Evolutionary conservation across 371 early-diverging fungal genomes (phyloP).

Genomic region (Mortierella polycephala): DNA sequence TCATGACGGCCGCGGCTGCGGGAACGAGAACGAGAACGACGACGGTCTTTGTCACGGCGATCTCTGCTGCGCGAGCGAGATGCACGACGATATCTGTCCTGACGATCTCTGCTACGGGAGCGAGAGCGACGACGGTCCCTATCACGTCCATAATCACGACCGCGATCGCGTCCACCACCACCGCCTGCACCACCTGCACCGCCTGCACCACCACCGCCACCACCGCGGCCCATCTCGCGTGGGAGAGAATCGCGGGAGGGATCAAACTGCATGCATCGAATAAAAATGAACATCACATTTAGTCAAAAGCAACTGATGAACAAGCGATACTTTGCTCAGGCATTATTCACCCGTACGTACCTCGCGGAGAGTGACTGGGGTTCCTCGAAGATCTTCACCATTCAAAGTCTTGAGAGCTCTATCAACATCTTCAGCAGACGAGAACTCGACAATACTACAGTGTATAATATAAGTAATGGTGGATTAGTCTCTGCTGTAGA

Average conservation of each 20-base stretch:
- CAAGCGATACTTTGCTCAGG: not conserved
- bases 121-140: slow-evolving; percentile 64
- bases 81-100: not conserved
- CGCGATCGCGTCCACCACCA: slow-evolving; percentile 33
- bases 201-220: slow-evolving; percentile 39
- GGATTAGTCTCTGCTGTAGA: not conserved
- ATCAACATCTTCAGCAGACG: slow-evolving; percentile 82
- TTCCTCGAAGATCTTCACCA: slow-evolving; percentile 88
- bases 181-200: slow-evolving; percentile 39
- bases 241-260: slow-evolving; percentile 56
- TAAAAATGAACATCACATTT: not conserved
- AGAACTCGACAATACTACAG: slow-evolving; percentile 90
- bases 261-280: slow-evolving; percentile 26
- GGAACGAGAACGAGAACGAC: slow-evolving; percentile 32
- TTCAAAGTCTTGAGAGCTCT: slow-evolving; percentile 88
- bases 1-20: slow-evolving; percentile 20
- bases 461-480: not conserved
- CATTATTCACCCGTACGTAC: slow-evolving; percentile 56
- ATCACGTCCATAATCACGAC: slow-evolving; percentile 45
- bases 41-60: slow-evolving; percentile 29
- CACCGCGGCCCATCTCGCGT: slow-evolving; percentile 52
- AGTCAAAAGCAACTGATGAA: not conserved
- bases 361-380: slow-evolving; percentile 80
- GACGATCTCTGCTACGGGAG: slow-evolving; percentile 48
- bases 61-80: slow-evolving; percentile 15